Evolutionary conservation across 768 basidiomycete species (phyloP), one percentile per base, ranked within the genome.

Genomic region (Russula olivacea): DNA sequence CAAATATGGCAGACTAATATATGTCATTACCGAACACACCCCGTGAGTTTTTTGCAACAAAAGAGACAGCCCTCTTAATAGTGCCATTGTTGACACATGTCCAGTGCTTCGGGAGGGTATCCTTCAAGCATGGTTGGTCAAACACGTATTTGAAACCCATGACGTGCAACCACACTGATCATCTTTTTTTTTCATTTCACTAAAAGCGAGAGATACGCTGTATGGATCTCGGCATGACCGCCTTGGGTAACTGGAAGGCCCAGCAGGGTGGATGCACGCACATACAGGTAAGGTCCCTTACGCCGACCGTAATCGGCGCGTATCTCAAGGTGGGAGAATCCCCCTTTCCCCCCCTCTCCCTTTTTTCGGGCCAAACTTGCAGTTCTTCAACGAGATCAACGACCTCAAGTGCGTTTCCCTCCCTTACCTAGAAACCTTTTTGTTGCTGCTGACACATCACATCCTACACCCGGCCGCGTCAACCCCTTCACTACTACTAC

Each of bases 211-310:
- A 78, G 68, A 78, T 77, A 51, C 71, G 77, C 57, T 77, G 76
- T 58, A 77, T 78, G 78, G 76, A 77, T 68, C 67, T 77, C 43
- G 77, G 75, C 15, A 70, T 58, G n/a, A 76, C 76, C 52, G 76
- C 76, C 12, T 69, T 77, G 1, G 76, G 76, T 59, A 68, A 76
- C 50, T 77, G 76, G 72, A 77, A 77, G 61, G 74, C 74, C 59
- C 72, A 65, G 51, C 76, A 75, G 59, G 75, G 69, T 3, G 77
- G 77, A 12, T 77, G 76, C 63, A 76, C 76, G 4, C 77, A 77
- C 51, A 77, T 78, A 70, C 76, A 77, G 69, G 76, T 76, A 65
- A 65, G 64, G 75, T 63, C 41, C 19, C 17, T 1, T 58, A 47
- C 58, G 54, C 38, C 53, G 25, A 55, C 53, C 53, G 34, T 58